Evolutionary conservation across 163 green algal genomes (phyloP), one percentile per base, ranked within the genome.

Genomic region (Dunaliella salina): DNA sequence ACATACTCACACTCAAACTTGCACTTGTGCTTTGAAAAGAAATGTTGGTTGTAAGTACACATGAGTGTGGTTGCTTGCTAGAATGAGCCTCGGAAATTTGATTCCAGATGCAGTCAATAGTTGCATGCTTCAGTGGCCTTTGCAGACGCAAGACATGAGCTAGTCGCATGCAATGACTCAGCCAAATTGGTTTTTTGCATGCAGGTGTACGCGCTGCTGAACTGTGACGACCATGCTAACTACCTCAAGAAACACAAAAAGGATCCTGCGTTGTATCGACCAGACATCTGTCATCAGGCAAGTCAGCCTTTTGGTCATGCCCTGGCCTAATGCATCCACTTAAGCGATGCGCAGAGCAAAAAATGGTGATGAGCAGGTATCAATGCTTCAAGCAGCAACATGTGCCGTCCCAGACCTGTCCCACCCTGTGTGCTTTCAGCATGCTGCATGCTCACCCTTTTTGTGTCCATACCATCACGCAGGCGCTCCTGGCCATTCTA

Each of bases 211-310:
- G 87, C 94, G 86, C 88, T 99, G 30, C 93, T 99, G 0, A 99
- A 99, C 88, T 98, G 94, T 83, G 97, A 99, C 84, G 96, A 99
- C 88, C 97, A 99, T 88, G 92, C 90, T 26, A 96, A 89, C 79
- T 99, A 98, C 82, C 89, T 99, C 8, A 88, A 91, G 33, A 95
- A 95, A 57, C 94, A 99, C 85, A 91, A 92, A 59, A 96, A 96
- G 87, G 96, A 99, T 88, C 95, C 96, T 4, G 93, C 94, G 0
- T 69, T 94, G 0, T 98, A 97, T 89, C 90, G 97, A 0, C 97
- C 97, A 12, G 97, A 99, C 89, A 99, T 99, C 84, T 92, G 88
- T 59, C 97, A 99, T 86, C 96, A 99, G 93, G 95, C 95, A 75
- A 72, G 80, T 33, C 12, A 30, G 20, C 20, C 63, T 50, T 8